Evolutionary conservation across 2,329 filamentous ascomycete species (phyloP).

Genomic region (Thielaviopsis populi): DNA sequence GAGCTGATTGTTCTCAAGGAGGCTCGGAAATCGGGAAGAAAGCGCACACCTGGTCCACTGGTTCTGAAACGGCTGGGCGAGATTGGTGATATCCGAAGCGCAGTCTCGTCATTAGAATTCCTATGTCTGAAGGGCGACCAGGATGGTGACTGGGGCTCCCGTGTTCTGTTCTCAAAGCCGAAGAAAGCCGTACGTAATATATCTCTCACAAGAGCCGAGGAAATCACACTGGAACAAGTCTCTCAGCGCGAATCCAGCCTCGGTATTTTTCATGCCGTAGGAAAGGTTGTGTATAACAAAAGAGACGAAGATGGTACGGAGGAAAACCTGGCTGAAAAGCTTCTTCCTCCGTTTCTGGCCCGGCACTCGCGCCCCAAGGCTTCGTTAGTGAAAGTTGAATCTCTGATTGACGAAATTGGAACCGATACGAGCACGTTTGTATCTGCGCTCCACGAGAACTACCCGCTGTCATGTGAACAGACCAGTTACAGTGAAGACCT

Average conservation of each 20-base stretch:
- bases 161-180: constrained; percentile 52
- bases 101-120: constrained; percentile 85
- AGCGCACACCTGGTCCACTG: constrained; percentile 58
- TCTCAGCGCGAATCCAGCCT: constrained; percentile 78
- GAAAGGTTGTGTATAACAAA: constrained; percentile 95
- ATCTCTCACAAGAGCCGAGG: constrained; percentile 58
- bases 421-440: constrained; percentile 86
- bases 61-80: constrained; percentile 70
- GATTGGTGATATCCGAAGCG: constrained; percentile 81
- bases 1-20: constrained; percentile 75
- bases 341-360: constrained; percentile 49
- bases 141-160: constrained; percentile 54
- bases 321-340: constrained; percentile 28
- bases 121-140: constrained; percentile 66
- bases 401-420: constrained; percentile 80
- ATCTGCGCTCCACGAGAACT: constrained; percentile 86
- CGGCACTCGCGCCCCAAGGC: constrained; percentile 43
- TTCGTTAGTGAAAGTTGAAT: constrained; percentile 54
- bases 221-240: constrained; percentile 63
- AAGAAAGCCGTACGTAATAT: constrained; percentile 47
- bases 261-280: constrained; percentile 90
- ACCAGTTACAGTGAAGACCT: constrained; percentile 36
- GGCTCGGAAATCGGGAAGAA: constrained; percentile 59
- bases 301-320: constrained; percentile 27
- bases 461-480: constrained; percentile 64